A percentile compares a stretch with the other conserved stretches of the same genome.
These are phyloP conservation scores for Stylosanthes scabra DNA, from an alignment of 331 rosid genomes.

Conservation along the genomic window DNA sequence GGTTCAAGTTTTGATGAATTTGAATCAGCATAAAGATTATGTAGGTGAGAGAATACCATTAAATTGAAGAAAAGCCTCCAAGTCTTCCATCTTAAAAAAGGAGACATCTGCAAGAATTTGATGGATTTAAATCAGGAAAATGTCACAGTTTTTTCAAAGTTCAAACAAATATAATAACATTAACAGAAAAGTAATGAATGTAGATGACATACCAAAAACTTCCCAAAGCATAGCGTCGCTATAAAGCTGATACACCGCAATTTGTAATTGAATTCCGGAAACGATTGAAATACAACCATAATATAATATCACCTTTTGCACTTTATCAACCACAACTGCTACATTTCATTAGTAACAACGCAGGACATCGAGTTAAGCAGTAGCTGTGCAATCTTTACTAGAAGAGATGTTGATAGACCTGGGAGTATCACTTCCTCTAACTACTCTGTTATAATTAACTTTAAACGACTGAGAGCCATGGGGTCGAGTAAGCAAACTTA, in stretches of 20 bases:
- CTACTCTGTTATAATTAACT: conserved; percentile 79
- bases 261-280: conserved; percentile 45
- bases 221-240: conserved; percentile 41
- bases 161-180: conserved; percentile 22
- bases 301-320: conserved; percentile 31
- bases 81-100: conserved; percentile 33
- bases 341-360: conserved; percentile 39
- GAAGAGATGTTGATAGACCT: conserved; percentile 65
- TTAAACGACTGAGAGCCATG: conserved; percentile 95
- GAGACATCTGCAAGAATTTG: conserved; percentile 43
- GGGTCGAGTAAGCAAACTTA: conserved; percentile 90
- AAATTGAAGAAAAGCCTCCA: conserved; percentile 26
- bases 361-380: conserved; percentile 55
- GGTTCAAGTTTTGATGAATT: background rate
- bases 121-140: conserved; percentile 24
- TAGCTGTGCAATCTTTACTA: conserved; percentile 74
- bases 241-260: conserved; percentile 44
- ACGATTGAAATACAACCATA: conserved; percentile 28
- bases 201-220: conserved; percentile 60
- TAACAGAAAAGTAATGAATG: conserved; percentile 18
- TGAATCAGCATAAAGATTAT: conserved; percentile 2
- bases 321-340: conserved; percentile 42
- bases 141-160: conserved; percentile 25
- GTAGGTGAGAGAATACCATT: conserved; percentile 35
- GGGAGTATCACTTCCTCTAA: conserved; percentile 80